Percentiles rank a stretch among this genome's conserved stretches.
Conservation (phyloP, 179 eudicot genomes). For the Spergularia azorica region DNA sequence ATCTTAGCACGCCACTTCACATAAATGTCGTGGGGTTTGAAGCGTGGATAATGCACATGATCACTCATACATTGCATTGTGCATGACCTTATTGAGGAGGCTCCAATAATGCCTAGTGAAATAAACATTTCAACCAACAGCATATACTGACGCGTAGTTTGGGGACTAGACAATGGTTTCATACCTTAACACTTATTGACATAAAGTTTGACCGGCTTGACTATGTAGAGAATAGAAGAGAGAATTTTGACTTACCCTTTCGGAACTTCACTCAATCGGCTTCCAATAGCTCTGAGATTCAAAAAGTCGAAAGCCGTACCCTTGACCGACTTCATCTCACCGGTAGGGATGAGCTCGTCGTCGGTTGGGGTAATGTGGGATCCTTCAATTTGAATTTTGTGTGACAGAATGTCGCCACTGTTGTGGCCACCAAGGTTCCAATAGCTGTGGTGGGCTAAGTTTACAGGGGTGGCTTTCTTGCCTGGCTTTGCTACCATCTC, state of each 20-base stretch:
- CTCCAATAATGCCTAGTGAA: too few species aligned
- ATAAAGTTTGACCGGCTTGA: too few species aligned
- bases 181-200: too few species aligned
- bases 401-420: constrained; percentile 32
- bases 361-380: constrained; percentile 30
- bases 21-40: too few species aligned
- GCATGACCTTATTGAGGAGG: too few species aligned
- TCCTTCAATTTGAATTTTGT: constrained; percentile 23
- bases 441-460: constrained; percentile 35
- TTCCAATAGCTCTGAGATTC: constrained; percentile 18
- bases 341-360: constrained; percentile 33
- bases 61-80: too few species aligned
- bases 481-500: constrained; percentile 27
- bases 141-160: too few species aligned
- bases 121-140: too few species aligned
- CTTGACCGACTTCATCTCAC: constrained; percentile 18
- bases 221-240: background rate
- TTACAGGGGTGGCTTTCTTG: constrained; percentile 34
- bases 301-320: constrained; percentile 33
- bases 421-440: constrained; percentile 44
- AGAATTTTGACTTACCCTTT: constrained; percentile 12
- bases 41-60: too few species aligned
- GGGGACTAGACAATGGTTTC: too few species aligned
- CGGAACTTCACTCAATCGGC: constrained; percentile 20
- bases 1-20: too few species aligned